Evolutionary conservation across 1,284 basidiomycete species (phyloP).

Genomic region (Puccinia novopanici): DNA sequence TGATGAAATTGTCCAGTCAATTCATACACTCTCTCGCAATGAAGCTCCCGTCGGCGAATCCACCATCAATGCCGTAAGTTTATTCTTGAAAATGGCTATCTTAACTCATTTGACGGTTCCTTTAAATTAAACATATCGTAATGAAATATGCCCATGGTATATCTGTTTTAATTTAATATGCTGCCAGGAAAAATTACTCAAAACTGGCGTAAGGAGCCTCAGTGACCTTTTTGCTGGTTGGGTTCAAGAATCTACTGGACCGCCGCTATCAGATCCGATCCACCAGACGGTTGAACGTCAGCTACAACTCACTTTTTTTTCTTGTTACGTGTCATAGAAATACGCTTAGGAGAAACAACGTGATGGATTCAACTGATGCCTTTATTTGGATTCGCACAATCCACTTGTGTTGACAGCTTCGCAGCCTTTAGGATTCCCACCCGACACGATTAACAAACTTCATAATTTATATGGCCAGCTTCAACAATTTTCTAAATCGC

Average conservation of each 20-base stretch:
- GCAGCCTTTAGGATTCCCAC: constrained; percentile 30
- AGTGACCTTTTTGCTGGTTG: constrained; percentile 20
- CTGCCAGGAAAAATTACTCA: constrained; percentile 25
- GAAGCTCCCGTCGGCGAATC: constrained; percentile 23
- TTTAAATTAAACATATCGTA: too few species aligned
- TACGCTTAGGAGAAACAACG: neutral
- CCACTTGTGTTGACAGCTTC: neutral
- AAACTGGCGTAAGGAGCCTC: constrained; percentile 2
- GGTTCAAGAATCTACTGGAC: constrained; percentile 24
- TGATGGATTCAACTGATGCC: neutral
- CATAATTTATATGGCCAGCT: constrained; percentile 29
- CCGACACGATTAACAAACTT: constrained; percentile 15
- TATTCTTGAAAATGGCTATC: neutral
- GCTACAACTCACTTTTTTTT: neutral
- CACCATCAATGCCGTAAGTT: constrained; percentile 12
- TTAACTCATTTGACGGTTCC: neutral
- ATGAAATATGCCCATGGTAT: too few species aligned
- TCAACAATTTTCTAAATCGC: constrained; percentile 27
- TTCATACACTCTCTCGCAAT: constrained; percentile 8
- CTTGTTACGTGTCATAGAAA: too few species aligned
- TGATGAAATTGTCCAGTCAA: constrained; percentile 40
- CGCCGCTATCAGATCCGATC: constrained; percentile 24
- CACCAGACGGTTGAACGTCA: constrained; percentile 20
- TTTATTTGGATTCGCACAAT: neutral
- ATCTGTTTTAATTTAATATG: neutral